These are phyloP conservation scores for Durio zibethinus DNA, from an alignment of 345 rosid species.

Conservation along the genomic window DNA sequence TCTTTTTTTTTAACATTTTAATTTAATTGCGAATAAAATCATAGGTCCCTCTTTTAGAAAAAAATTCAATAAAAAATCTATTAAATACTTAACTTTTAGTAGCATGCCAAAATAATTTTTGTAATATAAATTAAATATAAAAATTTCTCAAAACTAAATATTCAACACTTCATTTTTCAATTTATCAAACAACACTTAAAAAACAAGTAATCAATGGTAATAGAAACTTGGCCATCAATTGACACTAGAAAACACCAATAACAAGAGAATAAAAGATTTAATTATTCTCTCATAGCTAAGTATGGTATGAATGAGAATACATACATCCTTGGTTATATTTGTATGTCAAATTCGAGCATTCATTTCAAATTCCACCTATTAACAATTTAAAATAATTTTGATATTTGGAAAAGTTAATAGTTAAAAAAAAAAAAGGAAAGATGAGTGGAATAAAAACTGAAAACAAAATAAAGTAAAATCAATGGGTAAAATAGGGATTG, in stretches of 20 bases:
- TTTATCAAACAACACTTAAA: neutral
- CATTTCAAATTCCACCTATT: constrained; percentile 64
- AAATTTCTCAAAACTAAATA: neutral
- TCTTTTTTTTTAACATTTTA: neutral
- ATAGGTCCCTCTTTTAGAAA: neutral
- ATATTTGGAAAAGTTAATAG: neutral
- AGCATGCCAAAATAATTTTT: neutral
- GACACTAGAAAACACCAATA: neutral
- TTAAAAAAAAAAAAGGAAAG: neutral
- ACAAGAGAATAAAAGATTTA: neutral
- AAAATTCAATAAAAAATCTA: neutral
- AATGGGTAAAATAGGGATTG: neutral
- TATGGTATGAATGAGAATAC: constrained; percentile 23
- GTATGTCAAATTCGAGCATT: constrained; percentile 59
- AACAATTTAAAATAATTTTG: neutral
- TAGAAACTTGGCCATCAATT: neutral
- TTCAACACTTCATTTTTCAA: neutral
- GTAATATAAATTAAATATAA: neutral
- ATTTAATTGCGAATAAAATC: neutral
- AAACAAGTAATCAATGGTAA: neutral
- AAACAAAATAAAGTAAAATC: neutral
- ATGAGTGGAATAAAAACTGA: neutral
- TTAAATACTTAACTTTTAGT: neutral
- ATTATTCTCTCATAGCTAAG: neutral
- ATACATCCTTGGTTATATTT: constrained; percentile 76